These are phyloP conservation scores for Acanthamoeba quina DNA, from an alignment of 208 protist species.

Conservation along the genomic window DNA sequence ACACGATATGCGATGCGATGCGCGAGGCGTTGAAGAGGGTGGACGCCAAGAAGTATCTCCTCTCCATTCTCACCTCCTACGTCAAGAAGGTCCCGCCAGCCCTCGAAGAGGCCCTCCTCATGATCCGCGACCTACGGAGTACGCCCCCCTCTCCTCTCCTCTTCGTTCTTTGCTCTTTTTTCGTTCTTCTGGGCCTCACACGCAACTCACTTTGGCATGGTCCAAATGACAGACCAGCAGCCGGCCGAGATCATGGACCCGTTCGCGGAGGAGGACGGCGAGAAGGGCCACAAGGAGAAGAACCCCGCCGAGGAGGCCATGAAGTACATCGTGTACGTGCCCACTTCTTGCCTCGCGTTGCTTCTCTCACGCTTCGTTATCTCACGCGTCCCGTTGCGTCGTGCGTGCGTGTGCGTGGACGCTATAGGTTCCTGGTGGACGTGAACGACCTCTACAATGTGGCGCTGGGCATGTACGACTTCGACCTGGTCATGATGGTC, in stretches of 20 bases:
- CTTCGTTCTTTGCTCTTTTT: neutral
- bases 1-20: conserved; percentile 69
- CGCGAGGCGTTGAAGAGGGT: conserved; percentile 42
- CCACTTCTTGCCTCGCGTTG: neutral
- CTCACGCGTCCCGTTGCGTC: too few relatives aligned
- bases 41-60: conserved; percentile 66
- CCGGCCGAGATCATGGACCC: conserved; percentile 55
- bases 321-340: conserved; percentile 80
- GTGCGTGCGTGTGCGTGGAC: neutral
- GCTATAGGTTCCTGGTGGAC: conserved; percentile 76
- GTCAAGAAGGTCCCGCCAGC: conserved; percentile 66
- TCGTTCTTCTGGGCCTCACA: neutral
- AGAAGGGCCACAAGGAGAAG: conserved; percentile 8
- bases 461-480: conserved; percentile 87
- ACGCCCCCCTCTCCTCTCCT: neutral
- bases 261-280: conserved; percentile 49
- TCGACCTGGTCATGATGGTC: conserved; percentile 87
- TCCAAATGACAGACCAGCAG: conserved; percentile 12
- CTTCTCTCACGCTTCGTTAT: too few relatives aligned
- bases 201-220: neutral
- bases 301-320: conserved; percentile 78
- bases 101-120: conserved; percentile 77
- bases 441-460: conserved; percentile 85
- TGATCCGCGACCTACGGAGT: conserved; percentile 69
- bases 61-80: conserved; percentile 75